A percentile compares a stretch with the other conserved stretches of the same genome.
These are phyloP conservation scores for Russula abietina DNA, from an alignment of 768 basidiomycete species.

Conservation along the genomic window DNA sequence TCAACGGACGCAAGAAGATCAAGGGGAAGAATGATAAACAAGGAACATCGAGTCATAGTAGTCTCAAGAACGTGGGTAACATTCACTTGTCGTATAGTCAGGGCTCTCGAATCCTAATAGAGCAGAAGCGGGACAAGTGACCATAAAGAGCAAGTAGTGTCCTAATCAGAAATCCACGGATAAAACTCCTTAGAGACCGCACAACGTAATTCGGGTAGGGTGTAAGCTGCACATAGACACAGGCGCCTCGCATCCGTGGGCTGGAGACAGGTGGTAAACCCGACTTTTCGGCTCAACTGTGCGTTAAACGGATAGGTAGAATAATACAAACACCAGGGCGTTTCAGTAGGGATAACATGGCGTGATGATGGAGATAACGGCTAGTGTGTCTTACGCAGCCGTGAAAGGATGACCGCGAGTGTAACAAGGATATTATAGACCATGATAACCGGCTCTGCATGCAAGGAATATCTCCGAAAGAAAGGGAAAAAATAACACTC, in stretches of 20 bases:
- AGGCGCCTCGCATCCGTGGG: background rate
- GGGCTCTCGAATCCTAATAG: background rate
- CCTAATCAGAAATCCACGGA: background rate
- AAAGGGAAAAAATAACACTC: constrained; percentile 5
- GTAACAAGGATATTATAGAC: background rate
- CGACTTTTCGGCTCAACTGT: background rate
- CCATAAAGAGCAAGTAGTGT: background rate
- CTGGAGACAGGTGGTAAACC: background rate
- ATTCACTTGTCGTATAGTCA: background rate
- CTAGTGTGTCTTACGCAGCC: background rate
- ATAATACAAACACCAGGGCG: background rate
- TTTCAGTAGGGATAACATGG: background rate
- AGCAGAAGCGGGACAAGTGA: background rate
- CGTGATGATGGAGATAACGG: background rate
- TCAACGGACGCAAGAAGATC: background rate
- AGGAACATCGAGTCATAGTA: constrained; percentile 3
- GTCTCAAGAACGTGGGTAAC: background rate
- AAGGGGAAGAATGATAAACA: constrained; percentile 1
- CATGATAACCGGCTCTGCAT: background rate
- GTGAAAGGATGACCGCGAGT: background rate
- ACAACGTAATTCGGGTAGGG: background rate
- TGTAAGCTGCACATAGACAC: background rate
- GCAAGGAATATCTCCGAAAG: background rate
- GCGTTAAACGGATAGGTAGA: background rate
- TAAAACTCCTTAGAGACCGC: background rate